Evolutionary conservation across 495 filamentous ascomycete species (phyloP).

Genomic region (Parathielavia hyrcaniae): DNA sequence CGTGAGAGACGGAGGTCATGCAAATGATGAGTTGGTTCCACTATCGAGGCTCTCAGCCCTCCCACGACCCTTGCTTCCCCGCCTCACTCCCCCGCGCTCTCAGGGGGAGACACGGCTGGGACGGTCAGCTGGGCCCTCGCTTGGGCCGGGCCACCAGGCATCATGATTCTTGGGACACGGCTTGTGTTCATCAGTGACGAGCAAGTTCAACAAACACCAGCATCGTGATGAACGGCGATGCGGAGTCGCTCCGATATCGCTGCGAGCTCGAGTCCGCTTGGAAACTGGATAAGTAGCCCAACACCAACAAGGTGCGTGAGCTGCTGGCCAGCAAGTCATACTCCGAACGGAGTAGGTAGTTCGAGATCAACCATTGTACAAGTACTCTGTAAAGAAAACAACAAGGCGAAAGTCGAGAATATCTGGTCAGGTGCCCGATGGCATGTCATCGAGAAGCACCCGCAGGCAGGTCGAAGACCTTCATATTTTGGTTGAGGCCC

Average conservation of each 20-base stretch:
- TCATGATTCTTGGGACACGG: neutral
- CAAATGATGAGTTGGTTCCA: neutral
- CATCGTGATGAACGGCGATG: too few relatives aligned
- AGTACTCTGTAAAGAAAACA: too few relatives aligned
- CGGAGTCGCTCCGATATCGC: neutral
- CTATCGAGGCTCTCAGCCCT: constrained; percentile 1
- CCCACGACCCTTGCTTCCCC: constrained; percentile 2
- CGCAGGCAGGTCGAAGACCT: too few relatives aligned
- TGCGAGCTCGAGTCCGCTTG: too few relatives aligned
- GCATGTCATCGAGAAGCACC: too few relatives aligned
- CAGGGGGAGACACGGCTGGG: neutral
- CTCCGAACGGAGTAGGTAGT: too few relatives aligned
- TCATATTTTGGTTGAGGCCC: neutral
- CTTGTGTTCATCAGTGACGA: neutral
- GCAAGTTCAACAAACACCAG: neutral
- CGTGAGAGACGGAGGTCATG: neutral
- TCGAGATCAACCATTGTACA: too few relatives aligned
- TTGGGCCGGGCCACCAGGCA: neutral
- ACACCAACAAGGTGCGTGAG: neutral
- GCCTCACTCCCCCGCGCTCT: constrained; percentile 4
- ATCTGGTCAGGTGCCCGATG: too few relatives aligned
- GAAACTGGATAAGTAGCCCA: neutral
- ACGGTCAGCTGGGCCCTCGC: constrained; percentile 5
- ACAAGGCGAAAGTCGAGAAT: too few relatives aligned
- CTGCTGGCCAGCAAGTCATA: too few relatives aligned